Conservation (phyloP, 805 yeast genomes). For the Torulaspora microellipsoides region DNA sequence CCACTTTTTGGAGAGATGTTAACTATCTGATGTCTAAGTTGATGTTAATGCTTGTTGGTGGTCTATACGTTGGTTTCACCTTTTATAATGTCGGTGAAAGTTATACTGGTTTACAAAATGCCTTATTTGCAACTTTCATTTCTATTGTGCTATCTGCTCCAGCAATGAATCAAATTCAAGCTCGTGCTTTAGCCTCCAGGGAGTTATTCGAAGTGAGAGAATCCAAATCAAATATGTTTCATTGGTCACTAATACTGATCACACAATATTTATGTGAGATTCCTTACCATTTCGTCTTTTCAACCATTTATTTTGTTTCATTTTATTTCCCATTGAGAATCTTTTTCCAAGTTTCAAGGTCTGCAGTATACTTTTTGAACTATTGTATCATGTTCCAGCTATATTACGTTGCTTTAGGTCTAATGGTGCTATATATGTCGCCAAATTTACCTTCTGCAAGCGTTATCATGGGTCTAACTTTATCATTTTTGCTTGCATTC, state of each 20-base stretch:
- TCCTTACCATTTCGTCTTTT: conserved; percentile 50
- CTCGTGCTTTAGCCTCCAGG: conserved; percentile 51
- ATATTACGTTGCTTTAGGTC: conserved; percentile 46
- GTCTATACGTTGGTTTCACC: conserved; percentile 68
- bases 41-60: conserved; percentile 44
- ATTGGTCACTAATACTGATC: conserved; percentile 58
- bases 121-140: conserved; percentile 56
- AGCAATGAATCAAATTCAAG: conserved; percentile 55
- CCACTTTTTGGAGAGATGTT: conserved; percentile 56
- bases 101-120: conserved; percentile 52
- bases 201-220: conserved; percentile 69
- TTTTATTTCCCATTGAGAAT: conserved; percentile 48
- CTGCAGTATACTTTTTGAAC: conserved; percentile 45
- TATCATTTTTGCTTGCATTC: conserved; percentile 57
- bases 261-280: conserved; percentile 53
- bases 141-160: conserved; percentile 56
- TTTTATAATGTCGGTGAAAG: conserved; percentile 55
- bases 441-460: conserved; percentile 67
- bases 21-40: conserved; percentile 57
- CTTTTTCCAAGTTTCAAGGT: conserved; percentile 38
- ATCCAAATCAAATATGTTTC: conserved; percentile 64
- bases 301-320: conserved; percentile 50
- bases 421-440: conserved; percentile 50
- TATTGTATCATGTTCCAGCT: conserved; percentile 45
- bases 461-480: conserved; percentile 50